These are phyloP conservation scores for Chaetomium sp. DNA, from an alignment of 2,329 filamentous ascomycete genomes.

Conservation along the genomic window DNA sequence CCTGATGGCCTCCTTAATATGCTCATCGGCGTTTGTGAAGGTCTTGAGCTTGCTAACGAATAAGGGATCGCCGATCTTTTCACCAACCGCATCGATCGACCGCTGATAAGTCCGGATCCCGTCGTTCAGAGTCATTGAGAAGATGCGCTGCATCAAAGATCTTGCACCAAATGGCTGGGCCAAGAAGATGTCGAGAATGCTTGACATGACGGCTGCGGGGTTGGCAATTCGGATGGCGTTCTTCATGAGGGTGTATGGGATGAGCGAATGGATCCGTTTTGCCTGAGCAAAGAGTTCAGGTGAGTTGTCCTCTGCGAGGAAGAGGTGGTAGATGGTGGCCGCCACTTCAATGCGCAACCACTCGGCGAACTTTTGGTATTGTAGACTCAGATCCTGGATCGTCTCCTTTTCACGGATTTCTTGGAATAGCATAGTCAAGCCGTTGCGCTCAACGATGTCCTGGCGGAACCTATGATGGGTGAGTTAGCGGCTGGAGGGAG, in stretches of 20 bases:
- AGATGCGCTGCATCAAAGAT: conserved; percentile 89
- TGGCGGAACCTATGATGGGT: conserved; percentile 50
- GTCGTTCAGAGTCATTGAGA: conserved; percentile 84
- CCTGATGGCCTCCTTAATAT: conserved; percentile 66
- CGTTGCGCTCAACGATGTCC: conserved; percentile 65
- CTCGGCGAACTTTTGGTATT: conserved; percentile 97
- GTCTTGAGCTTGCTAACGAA: conserved; percentile 74
- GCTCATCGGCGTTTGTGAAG: conserved; percentile 70
- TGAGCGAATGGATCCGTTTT: conserved; percentile 87
- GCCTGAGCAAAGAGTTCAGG: conserved; percentile 92
- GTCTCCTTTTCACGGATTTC: conserved; percentile 88
- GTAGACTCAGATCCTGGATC: conserved; percentile 81
- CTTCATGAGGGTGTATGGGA: conserved; percentile 89
- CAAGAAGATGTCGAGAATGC: conserved; percentile 87
- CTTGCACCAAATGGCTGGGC: conserved; percentile 89
- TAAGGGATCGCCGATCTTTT: conserved; percentile 73
- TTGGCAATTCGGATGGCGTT: conserved; percentile 97
- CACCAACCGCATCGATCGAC: conserved; percentile 70
- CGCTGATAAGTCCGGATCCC: conserved; percentile 82
- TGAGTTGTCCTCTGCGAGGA: conserved; percentile 96
- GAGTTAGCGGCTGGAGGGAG: conserved; percentile 14
- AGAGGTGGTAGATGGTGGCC: conserved; percentile 92
- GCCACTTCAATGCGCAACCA: conserved; percentile 97
- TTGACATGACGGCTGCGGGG: conserved; percentile 94
- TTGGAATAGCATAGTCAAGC: conserved; percentile 83